Conservation (phyloP, 2,329 filamentous ascomycete species). For the Scopulariopsis brevicaulis region DNA sequence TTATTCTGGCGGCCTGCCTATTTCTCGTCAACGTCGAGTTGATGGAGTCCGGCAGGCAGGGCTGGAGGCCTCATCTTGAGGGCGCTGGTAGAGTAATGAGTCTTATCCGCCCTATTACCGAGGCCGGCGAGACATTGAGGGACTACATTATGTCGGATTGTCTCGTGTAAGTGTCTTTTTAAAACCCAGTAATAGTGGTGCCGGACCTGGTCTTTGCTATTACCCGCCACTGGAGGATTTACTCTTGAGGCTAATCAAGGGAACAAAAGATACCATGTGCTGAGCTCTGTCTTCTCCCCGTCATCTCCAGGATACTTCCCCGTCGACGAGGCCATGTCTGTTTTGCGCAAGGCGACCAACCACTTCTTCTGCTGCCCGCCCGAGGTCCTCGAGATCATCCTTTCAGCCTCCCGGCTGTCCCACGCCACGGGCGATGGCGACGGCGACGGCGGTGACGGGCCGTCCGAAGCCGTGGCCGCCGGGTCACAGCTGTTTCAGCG, state of each 20-base stretch:
- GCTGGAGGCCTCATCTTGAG: slow-evolving; percentile 34
- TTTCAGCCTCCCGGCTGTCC: slow-evolving; percentile 28
- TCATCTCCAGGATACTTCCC: slow-evolving; percentile 17
- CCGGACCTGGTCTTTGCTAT: too few species aligned
- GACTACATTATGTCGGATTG: slow-evolving; percentile 36
- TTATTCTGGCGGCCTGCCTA: slow-evolving; percentile 32
- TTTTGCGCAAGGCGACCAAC: slow-evolving; percentile 27
- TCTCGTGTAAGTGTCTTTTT: slow-evolving; percentile 23
- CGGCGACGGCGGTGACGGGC: slow-evolving; percentile 14
- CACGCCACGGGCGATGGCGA: slow-evolving; percentile 15
- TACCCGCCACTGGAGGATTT: too few species aligned
- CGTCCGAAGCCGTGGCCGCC: slow-evolving; percentile 15
- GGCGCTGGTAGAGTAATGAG: slow-evolving; percentile 31
- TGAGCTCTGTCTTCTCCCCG: background rate
- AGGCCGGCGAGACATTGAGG: slow-evolving; percentile 22
- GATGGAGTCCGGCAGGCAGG: slow-evolving; percentile 34
- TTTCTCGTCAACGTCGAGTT: slow-evolving; percentile 40
- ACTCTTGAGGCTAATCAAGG: too few species aligned
- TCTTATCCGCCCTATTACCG: slow-evolving; percentile 20
- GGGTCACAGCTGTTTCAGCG: slow-evolving; percentile 22
- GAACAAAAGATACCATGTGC: background rate
- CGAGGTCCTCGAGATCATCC: slow-evolving; percentile 28
- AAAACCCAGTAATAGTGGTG: too few species aligned
- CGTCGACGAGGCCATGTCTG: slow-evolving; percentile 20
- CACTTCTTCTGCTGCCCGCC: slow-evolving; percentile 36